Evolutionary conservation across 2,329 filamentous ascomycete genomes (phyloP).

Genomic region (Neonectria punicea): DNA sequence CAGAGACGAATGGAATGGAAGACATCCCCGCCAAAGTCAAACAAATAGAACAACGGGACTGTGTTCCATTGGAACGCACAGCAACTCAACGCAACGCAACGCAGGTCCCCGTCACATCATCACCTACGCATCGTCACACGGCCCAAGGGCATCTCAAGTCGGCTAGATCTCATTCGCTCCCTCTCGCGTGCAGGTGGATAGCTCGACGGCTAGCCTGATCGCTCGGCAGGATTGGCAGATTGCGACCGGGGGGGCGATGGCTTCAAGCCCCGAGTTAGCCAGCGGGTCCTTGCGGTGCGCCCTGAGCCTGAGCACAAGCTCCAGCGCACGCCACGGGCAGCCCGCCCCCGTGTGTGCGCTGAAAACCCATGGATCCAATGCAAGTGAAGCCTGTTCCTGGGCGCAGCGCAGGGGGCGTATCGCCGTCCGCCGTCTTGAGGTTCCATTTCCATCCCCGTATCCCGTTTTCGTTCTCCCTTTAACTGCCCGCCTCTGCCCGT

Average conservation of each 20-base stretch:
- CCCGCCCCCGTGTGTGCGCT: neutral
- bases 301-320: neutral
- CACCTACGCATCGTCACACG: neutral
- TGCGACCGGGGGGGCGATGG: conserved; percentile 27
- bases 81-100: neutral
- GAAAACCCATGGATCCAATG: neutral
- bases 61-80: neutral
- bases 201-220: conserved; percentile 41
- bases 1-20: neutral
- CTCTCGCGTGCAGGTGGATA: conserved; percentile 41
- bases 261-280: neutral
- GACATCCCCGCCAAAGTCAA: too few relatives aligned
- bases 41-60: neutral
- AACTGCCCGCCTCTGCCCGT: conserved; percentile 18
- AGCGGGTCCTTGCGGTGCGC: neutral
- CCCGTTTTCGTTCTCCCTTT: conserved; percentile 5
- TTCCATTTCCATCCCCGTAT: conserved; percentile 11
- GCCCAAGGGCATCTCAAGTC: conserved; percentile 7
- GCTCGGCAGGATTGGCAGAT: conserved; percentile 44
- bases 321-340: neutral
- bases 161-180: conserved; percentile 42
- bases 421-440: neutral
- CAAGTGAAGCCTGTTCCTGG: neutral
- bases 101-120: neutral
- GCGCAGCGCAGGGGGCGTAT: neutral